Evolutionary conservation across 2,329 filamentous ascomycete genomes (phyloP).

Genomic region (Onygena corvina): DNA sequence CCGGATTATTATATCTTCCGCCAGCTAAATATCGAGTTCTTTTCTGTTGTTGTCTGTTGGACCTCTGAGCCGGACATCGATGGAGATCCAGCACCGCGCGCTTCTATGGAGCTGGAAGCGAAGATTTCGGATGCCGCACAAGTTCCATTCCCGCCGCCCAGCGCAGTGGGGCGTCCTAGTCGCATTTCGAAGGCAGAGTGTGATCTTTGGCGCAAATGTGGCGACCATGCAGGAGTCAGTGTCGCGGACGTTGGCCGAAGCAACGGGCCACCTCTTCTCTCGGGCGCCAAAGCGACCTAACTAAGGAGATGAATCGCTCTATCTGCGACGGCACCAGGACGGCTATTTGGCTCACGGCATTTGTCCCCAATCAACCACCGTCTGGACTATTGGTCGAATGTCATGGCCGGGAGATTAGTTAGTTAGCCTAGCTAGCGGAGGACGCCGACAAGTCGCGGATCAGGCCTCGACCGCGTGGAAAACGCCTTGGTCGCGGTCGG

Average conservation of each 20-base stretch:
- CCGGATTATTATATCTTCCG: constrained; percentile 5
- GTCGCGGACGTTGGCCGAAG: constrained; percentile 3
- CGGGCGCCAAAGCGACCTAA: neutral
- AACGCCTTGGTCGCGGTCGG: no score
- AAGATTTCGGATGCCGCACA: neutral
- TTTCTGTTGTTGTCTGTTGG: neutral
- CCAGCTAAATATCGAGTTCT: neutral
- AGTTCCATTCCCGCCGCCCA: constrained; percentile 1
- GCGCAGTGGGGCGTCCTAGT: neutral
- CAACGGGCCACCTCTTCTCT: neutral
- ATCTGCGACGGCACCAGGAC: neutral
- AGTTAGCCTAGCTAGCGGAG: neutral
- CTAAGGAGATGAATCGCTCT: neutral
- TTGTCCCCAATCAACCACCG: neutral
- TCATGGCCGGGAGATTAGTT: neutral
- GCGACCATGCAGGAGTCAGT: neutral
- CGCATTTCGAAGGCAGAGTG: neutral
- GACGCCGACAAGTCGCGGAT: neutral
- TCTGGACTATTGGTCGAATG: no score
- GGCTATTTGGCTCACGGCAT: constrained; percentile 3
- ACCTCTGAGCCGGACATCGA: no score
- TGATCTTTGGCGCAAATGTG: neutral
- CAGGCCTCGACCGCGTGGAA: neutral
- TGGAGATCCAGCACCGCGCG: neutral
- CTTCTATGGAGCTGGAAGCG: neutral